phyloP scores from a whole-genome alignment of 306 rosid genomes.

The Benincasa hispida region DNA sequence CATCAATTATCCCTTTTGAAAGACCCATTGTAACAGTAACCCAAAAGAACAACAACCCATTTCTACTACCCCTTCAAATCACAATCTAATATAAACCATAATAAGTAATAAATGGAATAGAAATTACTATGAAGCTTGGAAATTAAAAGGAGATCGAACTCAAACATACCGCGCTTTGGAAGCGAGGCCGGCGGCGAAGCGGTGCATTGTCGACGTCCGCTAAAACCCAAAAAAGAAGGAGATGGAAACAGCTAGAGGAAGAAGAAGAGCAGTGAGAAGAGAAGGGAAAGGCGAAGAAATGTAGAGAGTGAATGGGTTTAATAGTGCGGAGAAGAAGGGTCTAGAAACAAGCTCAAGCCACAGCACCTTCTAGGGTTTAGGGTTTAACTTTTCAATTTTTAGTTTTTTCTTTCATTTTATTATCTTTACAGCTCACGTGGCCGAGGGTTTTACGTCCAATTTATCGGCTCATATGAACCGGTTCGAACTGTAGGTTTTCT shows the following conservation, averaged over 20 bases:
- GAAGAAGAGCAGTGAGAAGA: neutral
- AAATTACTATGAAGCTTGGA: neutral
- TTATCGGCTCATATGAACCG: neutral
- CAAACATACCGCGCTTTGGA: conserved; percentile 58
- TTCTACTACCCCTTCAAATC: neutral
- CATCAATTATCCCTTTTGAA: neutral
- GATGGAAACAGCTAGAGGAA: neutral
- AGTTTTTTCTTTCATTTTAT: neutral
- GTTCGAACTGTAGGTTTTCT: neutral
- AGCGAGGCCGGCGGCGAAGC: conserved; percentile 70
- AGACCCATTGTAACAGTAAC: neutral
- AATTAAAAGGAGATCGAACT: neutral
- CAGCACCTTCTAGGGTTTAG: conserved; percentile 50
- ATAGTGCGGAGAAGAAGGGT: conserved; percentile 42
- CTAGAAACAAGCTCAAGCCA: conserved; percentile 31
- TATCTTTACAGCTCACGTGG: neutral
- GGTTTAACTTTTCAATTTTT: too few species aligned
- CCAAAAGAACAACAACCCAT: neutral
- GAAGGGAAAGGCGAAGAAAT: neutral
- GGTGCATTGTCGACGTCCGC: conserved; percentile 40
- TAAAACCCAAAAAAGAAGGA: neutral
- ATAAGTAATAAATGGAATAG: neutral
- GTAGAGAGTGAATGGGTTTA: conserved; percentile 13
- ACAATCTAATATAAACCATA: neutral
- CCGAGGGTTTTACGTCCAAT: neutral